Evolutionary conservation across 2,329 filamentous ascomycete species (phyloP), one percentile per base, ranked within the genome.

Genomic region (Pseudogymnoascus sp.): DNA sequence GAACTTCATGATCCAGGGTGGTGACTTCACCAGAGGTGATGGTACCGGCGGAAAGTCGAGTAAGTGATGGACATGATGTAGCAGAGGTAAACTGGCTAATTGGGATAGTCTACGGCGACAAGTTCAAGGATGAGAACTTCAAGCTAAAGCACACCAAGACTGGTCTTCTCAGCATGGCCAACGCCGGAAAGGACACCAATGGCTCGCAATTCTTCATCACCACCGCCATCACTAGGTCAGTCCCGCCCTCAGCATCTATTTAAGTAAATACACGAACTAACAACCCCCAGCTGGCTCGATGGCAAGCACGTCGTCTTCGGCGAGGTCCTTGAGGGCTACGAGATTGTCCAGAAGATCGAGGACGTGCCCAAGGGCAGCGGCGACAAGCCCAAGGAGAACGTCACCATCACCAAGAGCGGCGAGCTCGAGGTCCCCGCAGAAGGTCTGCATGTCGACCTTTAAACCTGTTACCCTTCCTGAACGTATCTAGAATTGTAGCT

Each of bases 361-460:
- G 85, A 88, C 71, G 81, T 82, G 69, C 76, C 84, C 73, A 93
- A 89, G 75, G 77, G 75, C 67, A 70, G 80, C 49, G 83, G 84
- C 69, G 89, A 93, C 79, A 89, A 86, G 78, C 91, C 91, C 28
- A 74, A 75, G 66, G 78, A 87, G 78, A 74, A 81, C 18, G 81
- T 95, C 78, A 93, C 87, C 82, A 91, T 96, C 73, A 83, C 76
- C 75, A 90, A 92, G 84, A 91, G 88, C 78, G 91, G 91, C 77
- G 90, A 93, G 82, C 80, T 95, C 71, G 84, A 88, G 76, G 88
- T 93, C 69, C 88, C 90, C 75, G 81, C 86, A 82, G 91, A 95
- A 95, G 91, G 91, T 95, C 93, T 91, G 82, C 89, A 92, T 80
- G 84, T 88, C 79, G 90, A 95, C 80, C 89, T 95, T 78, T 95